Conservation (phyloP, 495 filamentous ascomycete genomes). For the Talaromyces thailandensis region DNA sequence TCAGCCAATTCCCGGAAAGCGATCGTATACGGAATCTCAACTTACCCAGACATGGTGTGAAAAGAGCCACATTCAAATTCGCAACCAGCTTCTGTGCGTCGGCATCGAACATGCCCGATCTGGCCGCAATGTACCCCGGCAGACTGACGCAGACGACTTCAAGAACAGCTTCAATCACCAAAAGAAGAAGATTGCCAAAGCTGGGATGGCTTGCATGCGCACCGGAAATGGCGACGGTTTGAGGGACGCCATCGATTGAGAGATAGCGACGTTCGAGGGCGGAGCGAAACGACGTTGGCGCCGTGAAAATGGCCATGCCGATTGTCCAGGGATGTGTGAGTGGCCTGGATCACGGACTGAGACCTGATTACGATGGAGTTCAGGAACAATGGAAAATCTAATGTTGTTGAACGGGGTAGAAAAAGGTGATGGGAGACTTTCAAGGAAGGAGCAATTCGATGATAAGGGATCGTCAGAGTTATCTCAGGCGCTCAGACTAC, state of each 20-base stretch:
- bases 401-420: neutral
- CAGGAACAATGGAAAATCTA: neutral
- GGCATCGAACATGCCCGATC: slow-evolving; percentile 83
- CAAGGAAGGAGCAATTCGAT: neutral
- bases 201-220: slow-evolving; percentile 49
- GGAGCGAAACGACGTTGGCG: slow-evolving; percentile 58
- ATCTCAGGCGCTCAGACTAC: no score
- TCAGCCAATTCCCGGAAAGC: neutral
- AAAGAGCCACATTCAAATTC: slow-evolving; percentile 87
- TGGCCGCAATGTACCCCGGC: slow-evolving; percentile 90
- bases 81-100: slow-evolving; percentile 93
- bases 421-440: neutral
- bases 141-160: slow-evolving; percentile 93
- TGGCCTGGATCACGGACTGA: neutral
- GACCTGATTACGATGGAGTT: neutral
- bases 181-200: slow-evolving; percentile 65
- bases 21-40: neutral
- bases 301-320: slow-evolving; percentile 42
- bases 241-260: slow-evolving; percentile 21
- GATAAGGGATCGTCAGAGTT: no score
- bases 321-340: neutral
- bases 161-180: slow-evolving; percentile 93
- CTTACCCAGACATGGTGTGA: slow-evolving; percentile 94
- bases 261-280: slow-evolving; percentile 18
- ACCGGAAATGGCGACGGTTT: slow-evolving; percentile 15